Conservation (phyloP, 2,329 filamentous ascomycete species). For the Pleoardoris graminearum region DNA sequence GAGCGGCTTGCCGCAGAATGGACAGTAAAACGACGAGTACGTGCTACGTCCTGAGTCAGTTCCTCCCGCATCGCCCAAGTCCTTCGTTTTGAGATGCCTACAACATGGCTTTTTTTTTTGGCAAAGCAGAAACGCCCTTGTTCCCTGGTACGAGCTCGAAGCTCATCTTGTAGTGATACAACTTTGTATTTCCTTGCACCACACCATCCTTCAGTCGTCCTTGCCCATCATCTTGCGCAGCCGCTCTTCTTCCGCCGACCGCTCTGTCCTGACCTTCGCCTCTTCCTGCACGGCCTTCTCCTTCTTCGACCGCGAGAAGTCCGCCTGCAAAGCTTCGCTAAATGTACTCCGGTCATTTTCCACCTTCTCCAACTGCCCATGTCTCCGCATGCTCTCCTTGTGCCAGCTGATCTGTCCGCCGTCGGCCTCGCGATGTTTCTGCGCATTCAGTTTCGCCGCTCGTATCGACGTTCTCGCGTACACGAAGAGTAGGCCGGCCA, state of each 20-base stretch:
- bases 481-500: conserved; percentile 62
- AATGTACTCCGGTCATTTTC: conserved; percentile 42
- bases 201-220: conserved; percentile 22
- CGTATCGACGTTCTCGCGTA: conserved; percentile 68
- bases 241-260: conserved; percentile 44
- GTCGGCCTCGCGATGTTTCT: conserved; percentile 61
- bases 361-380: conserved; percentile 54
- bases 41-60: too few species aligned
- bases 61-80: too few species aligned
- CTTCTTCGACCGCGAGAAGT: conserved; percentile 38
- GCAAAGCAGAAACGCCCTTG: neutral
- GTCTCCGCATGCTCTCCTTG: conserved; percentile 58
- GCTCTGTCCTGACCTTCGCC: conserved; percentile 32
- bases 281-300: conserved; percentile 24
- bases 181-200: neutral
- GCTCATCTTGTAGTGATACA: neutral
- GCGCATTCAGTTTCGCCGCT: conserved; percentile 67
- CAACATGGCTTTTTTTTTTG: too few species aligned
- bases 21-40: too few species aligned
- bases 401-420: conserved; percentile 59
- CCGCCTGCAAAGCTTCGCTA: conserved; percentile 39
- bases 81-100: too few species aligned
- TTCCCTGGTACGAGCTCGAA: neutral
- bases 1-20: too few species aligned
- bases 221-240: conserved; percentile 45